A percentile compares a stretch with the other conserved stretches of the same genome.
phyloP scores from a whole-genome alignment of 495 filamentous ascomycete genomes.

The Melanomma pulvis-pyrius region DNA sequence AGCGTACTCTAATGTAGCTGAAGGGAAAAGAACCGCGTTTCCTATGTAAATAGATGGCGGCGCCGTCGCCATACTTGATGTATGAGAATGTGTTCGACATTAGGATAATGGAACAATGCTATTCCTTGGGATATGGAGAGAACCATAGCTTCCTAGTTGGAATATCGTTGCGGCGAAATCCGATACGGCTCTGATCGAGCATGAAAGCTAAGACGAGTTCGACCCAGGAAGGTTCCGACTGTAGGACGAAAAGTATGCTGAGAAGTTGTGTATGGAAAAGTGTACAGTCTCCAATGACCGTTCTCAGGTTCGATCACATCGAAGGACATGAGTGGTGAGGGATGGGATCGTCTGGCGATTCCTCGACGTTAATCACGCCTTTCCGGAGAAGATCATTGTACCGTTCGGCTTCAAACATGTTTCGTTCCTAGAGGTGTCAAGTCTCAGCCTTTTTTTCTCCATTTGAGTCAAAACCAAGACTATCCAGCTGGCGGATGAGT shows the following conservation, averaged over 20 bases:
- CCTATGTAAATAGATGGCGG: background rate
- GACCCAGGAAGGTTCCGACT: background rate
- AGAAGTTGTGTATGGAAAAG: background rate
- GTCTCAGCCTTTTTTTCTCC: slow-evolving; percentile 54
- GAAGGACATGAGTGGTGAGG: background rate
- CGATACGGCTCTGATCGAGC: background rate
- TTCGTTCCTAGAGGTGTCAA: slow-evolving; percentile 15
- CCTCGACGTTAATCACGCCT: slow-evolving; percentile 5
- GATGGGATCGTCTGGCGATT: slow-evolving; percentile 5
- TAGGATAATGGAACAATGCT: background rate
- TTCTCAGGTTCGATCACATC: background rate
- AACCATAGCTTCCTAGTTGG: background rate
- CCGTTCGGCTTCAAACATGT: slow-evolving; percentile 5
- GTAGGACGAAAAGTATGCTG: background rate
- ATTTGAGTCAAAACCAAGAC: slow-evolving; percentile 77
- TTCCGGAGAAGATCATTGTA: slow-evolving; percentile 6
- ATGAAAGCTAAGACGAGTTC: background rate
- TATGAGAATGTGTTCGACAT: background rate
- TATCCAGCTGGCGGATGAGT: slow-evolving; percentile 84
- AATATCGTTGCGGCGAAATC: background rate
- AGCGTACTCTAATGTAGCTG: background rate
- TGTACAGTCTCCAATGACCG: background rate
- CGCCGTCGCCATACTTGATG: background rate
- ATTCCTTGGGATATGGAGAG: background rate
- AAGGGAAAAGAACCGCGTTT: background rate